Evolutionary conservation across 176 grass and related monocot genomes (phyloP).

Genomic region (Ensete ventricosum): DNA sequence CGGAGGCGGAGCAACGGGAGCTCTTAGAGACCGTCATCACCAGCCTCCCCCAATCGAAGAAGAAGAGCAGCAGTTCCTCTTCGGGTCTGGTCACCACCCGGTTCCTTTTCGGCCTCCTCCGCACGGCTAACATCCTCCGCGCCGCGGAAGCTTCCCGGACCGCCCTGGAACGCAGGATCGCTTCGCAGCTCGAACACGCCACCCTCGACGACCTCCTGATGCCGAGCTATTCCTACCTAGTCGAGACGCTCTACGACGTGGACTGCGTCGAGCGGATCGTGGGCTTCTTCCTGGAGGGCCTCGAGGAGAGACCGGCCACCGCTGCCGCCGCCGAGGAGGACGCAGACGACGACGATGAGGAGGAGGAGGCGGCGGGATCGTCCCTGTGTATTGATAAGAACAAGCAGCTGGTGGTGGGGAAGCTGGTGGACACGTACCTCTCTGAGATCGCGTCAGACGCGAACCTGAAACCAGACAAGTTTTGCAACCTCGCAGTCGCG

Average conservation of each 20-base stretch:
- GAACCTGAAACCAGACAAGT: constrained; percentile 71
- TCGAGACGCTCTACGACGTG: constrained; percentile 98
- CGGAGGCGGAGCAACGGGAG: constrained; percentile 60
- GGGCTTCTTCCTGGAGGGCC: constrained; percentile 51
- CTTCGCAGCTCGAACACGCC: constrained; percentile 59
- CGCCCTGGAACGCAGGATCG: constrained; percentile 60
- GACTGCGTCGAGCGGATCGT: constrained; percentile 79
- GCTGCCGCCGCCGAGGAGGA: constrained; percentile 28
- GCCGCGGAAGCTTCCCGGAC: constrained; percentile 56
- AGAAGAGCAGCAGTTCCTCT: constrained; percentile 43
- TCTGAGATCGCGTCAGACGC: constrained; percentile 83
- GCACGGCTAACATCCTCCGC: constrained; percentile 73
- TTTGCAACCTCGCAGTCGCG: constrained; percentile 84
- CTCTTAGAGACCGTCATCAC: constrained; percentile 80
- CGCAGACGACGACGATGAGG: constrained; percentile 25
- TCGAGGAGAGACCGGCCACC: constrained; percentile 10
- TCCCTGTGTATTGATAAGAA: constrained; percentile 9
- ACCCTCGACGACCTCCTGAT: constrained; percentile 78
- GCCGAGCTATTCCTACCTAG: constrained; percentile 90
- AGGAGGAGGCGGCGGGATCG: background rate
- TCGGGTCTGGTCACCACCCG: constrained; percentile 47
- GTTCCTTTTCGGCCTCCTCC: constrained; percentile 80
- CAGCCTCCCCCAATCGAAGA: constrained; percentile 72
- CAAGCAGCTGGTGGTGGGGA: constrained; percentile 40
- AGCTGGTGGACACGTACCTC: constrained; percentile 74